These are phyloP conservation scores for Magnolia officinalis DNA, from an alignment of 164 flowering plant species.

Conservation along the genomic window DNA sequence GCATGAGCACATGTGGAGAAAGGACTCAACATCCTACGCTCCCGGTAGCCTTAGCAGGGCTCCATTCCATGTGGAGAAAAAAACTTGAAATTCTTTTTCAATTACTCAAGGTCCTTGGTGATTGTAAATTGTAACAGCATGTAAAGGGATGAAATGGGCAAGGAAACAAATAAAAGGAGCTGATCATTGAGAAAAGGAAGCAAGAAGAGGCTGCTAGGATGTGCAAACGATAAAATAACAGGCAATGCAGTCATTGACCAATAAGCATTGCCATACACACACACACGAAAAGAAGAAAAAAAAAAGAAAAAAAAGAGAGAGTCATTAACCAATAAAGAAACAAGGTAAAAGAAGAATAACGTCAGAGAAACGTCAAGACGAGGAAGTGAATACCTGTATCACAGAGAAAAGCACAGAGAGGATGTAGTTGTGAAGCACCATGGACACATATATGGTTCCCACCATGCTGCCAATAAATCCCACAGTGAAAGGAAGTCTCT, in stretches of 20 bases:
- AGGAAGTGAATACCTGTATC: slow-evolving; percentile 55
- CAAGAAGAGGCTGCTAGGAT: too few relatives aligned
- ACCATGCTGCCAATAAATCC: slow-evolving; percentile 82
- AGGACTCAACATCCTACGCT: not conserved
- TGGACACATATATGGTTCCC: slow-evolving; percentile 90
- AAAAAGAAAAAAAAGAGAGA: too few relatives aligned
- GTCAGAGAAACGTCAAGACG: not conserved
- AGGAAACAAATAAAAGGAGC: too few relatives aligned
- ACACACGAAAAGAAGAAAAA: not conserved
- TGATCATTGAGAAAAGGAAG: too few relatives aligned
- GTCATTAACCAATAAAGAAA: not conserved
- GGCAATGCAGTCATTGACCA: not conserved
- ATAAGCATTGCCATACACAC: not conserved
- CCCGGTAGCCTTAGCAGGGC: not conserved
- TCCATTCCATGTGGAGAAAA: not conserved
- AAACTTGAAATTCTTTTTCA: too few relatives aligned
- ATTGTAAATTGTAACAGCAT: too few relatives aligned
- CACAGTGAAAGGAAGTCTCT: slow-evolving; percentile 91
- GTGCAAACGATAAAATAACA: not conserved
- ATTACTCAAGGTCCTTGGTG: too few relatives aligned
- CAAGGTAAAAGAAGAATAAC: not conserved
- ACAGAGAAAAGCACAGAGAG: slow-evolving; percentile 85
- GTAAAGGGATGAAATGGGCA: too few relatives aligned
- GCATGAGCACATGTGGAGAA: not conserved
- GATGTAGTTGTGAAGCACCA: slow-evolving; percentile 92